These are phyloP conservation scores for Gymnopilus junonius DNA, from an alignment of 768 basidiomycete genomes.

Conservation along the genomic window DNA sequence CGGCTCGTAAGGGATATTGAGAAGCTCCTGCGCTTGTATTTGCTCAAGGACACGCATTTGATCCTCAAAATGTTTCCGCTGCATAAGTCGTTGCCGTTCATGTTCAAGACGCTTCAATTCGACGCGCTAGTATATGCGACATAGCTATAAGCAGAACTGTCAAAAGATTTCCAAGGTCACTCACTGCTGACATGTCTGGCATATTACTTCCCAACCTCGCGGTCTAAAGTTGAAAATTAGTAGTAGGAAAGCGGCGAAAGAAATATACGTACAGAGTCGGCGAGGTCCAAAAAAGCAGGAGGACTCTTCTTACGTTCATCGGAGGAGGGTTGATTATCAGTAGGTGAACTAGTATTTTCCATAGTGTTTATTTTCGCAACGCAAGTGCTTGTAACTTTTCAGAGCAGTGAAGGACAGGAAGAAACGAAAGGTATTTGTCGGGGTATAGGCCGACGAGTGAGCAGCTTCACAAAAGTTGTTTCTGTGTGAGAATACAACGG, in stretches of 20 bases:
- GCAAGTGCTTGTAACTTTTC: conserved; percentile 49
- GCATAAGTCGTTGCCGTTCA: conserved; percentile 84
- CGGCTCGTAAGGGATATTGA: conserved; percentile 73
- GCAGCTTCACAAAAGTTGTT: conserved; percentile 70
- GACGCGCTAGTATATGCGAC: conserved; percentile 59
- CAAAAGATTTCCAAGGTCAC: conserved; percentile 32
- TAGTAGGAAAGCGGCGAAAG: conserved; percentile 11
- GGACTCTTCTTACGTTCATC: conserved; percentile 86
- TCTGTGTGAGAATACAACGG: conserved; percentile 38
- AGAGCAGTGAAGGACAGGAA: conserved; percentile 60
- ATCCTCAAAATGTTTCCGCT: conserved; percentile 93
- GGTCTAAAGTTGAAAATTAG: conserved; percentile 50
- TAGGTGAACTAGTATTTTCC: conserved; percentile 74
- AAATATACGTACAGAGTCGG: conserved; percentile 76
- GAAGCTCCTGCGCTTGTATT: conserved; percentile 86
- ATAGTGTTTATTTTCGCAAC: conserved; percentile 68
- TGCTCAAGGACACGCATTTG: conserved; percentile 95
- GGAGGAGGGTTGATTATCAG: conserved; percentile 70
- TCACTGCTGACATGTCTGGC: conserved; percentile 84
- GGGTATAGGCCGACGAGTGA: conserved; percentile 56
- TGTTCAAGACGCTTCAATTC: conserved; percentile 92
- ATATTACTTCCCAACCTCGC: conserved; percentile 85
- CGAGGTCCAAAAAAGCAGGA: conserved; percentile 91
- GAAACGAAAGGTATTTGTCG: conserved; percentile 48
- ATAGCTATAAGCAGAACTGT: conserved; percentile 12